phyloP scores from a whole-genome alignment of 2,329 filamentous ascomycete genomes.

The Pseudogymnoascus sp. region DNA sequence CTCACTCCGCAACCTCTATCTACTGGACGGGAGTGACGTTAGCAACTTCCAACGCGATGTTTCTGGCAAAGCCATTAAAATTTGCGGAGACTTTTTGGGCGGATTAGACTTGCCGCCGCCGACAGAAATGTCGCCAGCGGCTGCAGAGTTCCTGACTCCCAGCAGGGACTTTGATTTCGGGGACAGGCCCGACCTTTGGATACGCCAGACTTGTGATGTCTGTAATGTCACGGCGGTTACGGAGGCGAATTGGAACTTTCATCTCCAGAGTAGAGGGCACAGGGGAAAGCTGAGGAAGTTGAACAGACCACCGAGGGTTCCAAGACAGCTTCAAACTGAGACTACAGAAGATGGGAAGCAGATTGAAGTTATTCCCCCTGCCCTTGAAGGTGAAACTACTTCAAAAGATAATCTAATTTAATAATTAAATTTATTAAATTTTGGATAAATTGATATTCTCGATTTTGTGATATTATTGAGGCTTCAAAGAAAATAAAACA shows the following conservation, averaged over 20 bases:
- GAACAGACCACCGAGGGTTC: neutral
- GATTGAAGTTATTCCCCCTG: neutral
- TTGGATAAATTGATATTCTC: no score
- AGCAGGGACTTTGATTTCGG: conserved; percentile 43
- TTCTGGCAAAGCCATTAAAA: conserved; percentile 50
- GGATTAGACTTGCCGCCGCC: conserved; percentile 37
- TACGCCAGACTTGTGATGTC: conserved; percentile 57
- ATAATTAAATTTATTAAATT: neutral
- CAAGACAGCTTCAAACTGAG: neutral
- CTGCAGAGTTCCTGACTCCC: conserved; percentile 48
- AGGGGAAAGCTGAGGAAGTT: conserved; percentile 24
- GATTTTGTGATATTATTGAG: no score
- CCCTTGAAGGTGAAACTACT: neutral
- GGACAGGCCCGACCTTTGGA: conserved; percentile 37
- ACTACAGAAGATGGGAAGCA: neutral
- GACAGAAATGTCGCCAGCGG: conserved; percentile 49
- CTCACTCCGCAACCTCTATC: conserved; percentile 54
- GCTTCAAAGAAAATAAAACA: neutral
- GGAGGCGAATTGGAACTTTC: conserved; percentile 43
- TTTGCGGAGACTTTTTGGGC: conserved; percentile 58
- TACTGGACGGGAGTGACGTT: conserved; percentile 73
- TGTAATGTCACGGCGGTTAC: conserved; percentile 60
- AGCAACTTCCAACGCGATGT: conserved; percentile 56
- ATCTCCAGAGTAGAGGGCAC: conserved; percentile 39
- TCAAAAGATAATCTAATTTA: neutral